phyloP scores from a whole-genome alignment of 768 basidiomycete species.

The Boletellus sp. region DNA sequence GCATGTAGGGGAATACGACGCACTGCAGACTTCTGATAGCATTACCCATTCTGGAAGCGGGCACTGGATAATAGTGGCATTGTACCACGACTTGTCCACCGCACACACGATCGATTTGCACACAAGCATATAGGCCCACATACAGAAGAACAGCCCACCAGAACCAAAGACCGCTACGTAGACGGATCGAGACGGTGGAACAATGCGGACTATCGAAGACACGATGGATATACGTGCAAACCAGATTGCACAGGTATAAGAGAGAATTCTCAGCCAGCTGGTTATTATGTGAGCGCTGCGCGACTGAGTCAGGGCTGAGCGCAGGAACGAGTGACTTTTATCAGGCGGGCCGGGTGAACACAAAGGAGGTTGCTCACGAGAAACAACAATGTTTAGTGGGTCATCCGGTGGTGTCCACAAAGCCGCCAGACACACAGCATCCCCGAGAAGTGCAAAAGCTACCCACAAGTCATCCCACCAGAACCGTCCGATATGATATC shows the following conservation, averaged over 20 bases:
- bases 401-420: slow-evolving; percentile 29
- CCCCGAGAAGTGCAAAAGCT: slow-evolving; percentile 10
- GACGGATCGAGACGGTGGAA: slow-evolving; percentile 14
- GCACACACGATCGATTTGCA: slow-evolving; percentile 41
- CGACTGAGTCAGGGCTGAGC: slow-evolving; percentile 19
- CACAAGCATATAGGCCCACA: slow-evolving; percentile 19
- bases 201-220: slow-evolving; percentile 23
- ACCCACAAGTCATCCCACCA: slow-evolving; percentile 32
- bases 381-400: slow-evolving; percentile 4
- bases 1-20: slow-evolving; percentile 23
- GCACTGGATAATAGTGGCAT: too few species aligned
- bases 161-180: neutral
- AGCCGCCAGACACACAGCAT: slow-evolving; percentile 6
- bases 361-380: slow-evolving; percentile 12
- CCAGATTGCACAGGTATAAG: slow-evolving; percentile 26
- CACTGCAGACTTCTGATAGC: slow-evolving; percentile 49
- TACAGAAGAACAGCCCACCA: slow-evolving; percentile 12
- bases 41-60: slow-evolving; percentile 47
- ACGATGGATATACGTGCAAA: slow-evolving; percentile 25
- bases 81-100: slow-evolving; percentile 38
- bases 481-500: slow-evolving; percentile 16
- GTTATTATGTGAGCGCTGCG: slow-evolving; percentile 16
- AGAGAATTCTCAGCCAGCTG: slow-evolving; percentile 19
- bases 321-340: slow-evolving; percentile 17
- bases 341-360: neutral